Conservation (phyloP, 352 stramenopile species). For the Pelagophyceae sp. region DNA sequence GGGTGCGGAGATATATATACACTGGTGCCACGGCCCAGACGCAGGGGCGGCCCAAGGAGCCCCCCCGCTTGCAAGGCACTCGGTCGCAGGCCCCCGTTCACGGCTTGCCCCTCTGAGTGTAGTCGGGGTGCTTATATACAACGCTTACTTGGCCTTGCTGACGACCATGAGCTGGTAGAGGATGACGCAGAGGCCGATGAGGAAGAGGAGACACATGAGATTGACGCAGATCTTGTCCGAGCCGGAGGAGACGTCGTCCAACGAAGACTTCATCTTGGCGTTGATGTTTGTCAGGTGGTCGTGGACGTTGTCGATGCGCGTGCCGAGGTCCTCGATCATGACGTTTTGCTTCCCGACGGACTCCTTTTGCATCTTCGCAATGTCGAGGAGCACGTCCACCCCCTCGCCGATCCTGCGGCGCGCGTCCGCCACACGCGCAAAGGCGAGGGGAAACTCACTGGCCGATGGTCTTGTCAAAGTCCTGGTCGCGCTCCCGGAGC, state of each 20-base stretch:
- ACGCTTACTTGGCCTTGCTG: too few relatives aligned
- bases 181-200: slow-evolving; percentile 21
- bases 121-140: too few relatives aligned
- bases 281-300: slow-evolving; percentile 54
- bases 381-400: slow-evolving; percentile 51
- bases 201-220: slow-evolving; percentile 54
- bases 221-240: slow-evolving; percentile 57
- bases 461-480: slow-evolving; percentile 56
- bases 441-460: too few relatives aligned
- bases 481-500: slow-evolving; percentile 46
- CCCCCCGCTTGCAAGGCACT: too few relatives aligned
- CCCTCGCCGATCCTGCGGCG: slow-evolving; percentile 56
- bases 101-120: too few relatives aligned
- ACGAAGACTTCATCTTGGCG: slow-evolving; percentile 54
- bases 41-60: too few relatives aligned
- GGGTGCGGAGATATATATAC: too few relatives aligned
- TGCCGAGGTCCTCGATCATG: slow-evolving; percentile 49
- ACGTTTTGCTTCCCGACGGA: slow-evolving; percentile 50
- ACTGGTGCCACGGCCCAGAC: too few relatives aligned
- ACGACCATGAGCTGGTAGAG: slow-evolving; percentile 18
- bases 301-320: slow-evolving; percentile 47
- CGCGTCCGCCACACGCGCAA: too few relatives aligned
- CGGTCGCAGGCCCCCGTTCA: too few relatives aligned
- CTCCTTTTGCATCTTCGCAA: slow-evolving; percentile 47
- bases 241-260: slow-evolving; percentile 48